A percentile compares a stretch with the other conserved stretches of the same genome.
These are phyloP conservation scores for Albizia julibrissin DNA, from an alignment of 306 rosid genomes.

Conservation along the genomic window DNA sequence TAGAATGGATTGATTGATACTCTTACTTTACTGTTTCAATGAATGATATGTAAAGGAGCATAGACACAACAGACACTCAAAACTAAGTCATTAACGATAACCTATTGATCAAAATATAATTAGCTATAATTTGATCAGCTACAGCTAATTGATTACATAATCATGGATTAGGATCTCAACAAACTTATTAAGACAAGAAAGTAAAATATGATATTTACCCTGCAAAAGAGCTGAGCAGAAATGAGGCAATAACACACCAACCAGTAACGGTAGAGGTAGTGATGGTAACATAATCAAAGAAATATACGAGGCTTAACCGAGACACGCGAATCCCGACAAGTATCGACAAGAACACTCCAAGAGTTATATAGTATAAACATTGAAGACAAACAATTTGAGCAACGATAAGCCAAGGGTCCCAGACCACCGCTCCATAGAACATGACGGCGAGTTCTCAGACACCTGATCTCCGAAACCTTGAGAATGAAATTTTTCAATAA, in stretches of 20 bases:
- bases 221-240: conserved; percentile 64
- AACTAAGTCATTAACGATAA: background rate
- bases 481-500: conserved; percentile 3
- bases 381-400: conserved; percentile 78
- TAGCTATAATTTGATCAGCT: background rate
- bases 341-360: conserved; percentile 58
- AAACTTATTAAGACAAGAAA: background rate
- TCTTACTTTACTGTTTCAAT: background rate
- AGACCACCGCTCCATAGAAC: conserved; percentile 76
- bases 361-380: conserved; percentile 71
- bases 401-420: conserved; percentile 86
- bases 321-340: conserved; percentile 77
- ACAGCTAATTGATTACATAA: background rate
- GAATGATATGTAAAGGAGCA: background rate
- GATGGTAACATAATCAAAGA: conserved; percentile 71
- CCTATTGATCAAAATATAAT: background rate
- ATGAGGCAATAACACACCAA: conserved; percentile 71
- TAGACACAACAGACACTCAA: background rate
- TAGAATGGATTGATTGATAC: background rate
- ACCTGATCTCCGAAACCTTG: conserved; percentile 22
- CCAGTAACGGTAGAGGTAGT: conserved; percentile 71
- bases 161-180: background rate
- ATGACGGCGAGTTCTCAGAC: conserved; percentile 43
- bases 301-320: conserved; percentile 71
- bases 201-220: conserved; percentile 47